Percentiles rank a stretch among this genome's conserved stretches.
phyloP scores from a whole-genome alignment of 2,329 filamentous ascomycete genomes.

The Xenoacremonium recifei region DNA sequence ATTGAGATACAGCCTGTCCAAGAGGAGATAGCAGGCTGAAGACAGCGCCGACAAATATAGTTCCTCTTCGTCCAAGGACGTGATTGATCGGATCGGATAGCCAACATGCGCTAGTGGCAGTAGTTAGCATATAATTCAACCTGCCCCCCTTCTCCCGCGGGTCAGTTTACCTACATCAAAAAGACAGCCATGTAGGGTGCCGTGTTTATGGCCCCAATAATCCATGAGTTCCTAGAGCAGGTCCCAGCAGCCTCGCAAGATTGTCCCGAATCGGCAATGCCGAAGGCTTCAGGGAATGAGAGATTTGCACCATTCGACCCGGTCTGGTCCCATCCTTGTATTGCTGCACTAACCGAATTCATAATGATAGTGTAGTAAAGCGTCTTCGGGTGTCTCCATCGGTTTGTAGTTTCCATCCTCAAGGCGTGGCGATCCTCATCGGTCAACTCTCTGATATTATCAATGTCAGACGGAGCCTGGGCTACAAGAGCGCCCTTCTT shows the following conservation, averaged over 20 bases:
- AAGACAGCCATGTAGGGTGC: background rate
- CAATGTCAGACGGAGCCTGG: background rate
- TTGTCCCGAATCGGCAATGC: slow-evolving; percentile 21
- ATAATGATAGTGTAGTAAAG: slow-evolving; percentile 41
- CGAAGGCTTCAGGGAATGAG: slow-evolving; percentile 50
- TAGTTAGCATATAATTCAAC: background rate
- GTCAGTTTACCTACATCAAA: background rate
- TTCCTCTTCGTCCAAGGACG: background rate
- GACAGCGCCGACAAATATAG: background rate
- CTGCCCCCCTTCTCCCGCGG: background rate
- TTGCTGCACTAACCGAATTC: slow-evolving; percentile 54
- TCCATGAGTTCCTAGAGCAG: background rate
- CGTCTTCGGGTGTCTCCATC: slow-evolving; percentile 3
- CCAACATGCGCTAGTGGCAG: background rate
- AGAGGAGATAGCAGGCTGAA: background rate
- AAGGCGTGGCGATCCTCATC: background rate
- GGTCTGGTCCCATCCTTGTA: slow-evolving; percentile 63
- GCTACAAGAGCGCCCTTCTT: background rate
- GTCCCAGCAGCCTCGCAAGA: background rate
- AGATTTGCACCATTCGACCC: slow-evolving; percentile 61
- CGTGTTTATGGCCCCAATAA: background rate
- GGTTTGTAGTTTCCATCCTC: background rate
- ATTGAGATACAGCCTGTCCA: background rate
- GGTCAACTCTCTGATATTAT: background rate
- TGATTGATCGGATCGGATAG: background rate